These are phyloP conservation scores for Ceratocystis papillata DNA, from an alignment of 2,329 filamentous ascomycete genomes.

Conservation along the genomic window DNA sequence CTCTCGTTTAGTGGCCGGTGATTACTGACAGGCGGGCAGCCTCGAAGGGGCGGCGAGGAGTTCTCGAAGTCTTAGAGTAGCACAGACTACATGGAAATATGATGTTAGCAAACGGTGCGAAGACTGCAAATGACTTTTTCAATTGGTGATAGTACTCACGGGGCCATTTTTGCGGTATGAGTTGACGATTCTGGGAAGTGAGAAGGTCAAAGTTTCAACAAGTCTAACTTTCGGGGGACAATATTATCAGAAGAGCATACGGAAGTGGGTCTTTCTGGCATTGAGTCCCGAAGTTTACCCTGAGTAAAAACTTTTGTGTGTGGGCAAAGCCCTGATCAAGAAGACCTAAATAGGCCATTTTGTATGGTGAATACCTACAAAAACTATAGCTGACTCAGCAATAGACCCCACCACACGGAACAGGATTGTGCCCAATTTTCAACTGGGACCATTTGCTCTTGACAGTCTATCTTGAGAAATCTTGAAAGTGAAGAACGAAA, in stretches of 20 bases:
- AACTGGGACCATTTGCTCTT: constrained; percentile 20
- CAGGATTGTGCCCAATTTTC: constrained; percentile 24
- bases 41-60: constrained; percentile 96
- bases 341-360: constrained; percentile 20
- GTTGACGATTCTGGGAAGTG: constrained; percentile 27
- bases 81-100: constrained; percentile 30
- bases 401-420: constrained; percentile 23
- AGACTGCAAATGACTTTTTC: neutral
- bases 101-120: constrained; percentile 24
- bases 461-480: constrained; percentile 25
- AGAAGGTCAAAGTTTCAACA: constrained; percentile 24
- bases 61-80: constrained; percentile 99
- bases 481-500: constrained; percentile 22
- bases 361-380: constrained; percentile 11
- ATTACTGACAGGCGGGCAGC: constrained; percentile 98
- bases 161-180: constrained; percentile 35
- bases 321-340: constrained; percentile 23
- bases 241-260: constrained; percentile 10
- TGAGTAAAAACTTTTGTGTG: constrained; percentile 20
- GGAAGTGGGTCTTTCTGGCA: constrained; percentile 4
- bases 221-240: constrained; percentile 19
- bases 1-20: constrained; percentile 94
- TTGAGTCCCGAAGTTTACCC: constrained; percentile 23
- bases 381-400: constrained; percentile 18
- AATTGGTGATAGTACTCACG: constrained; percentile 30